phyloP scores from a whole-genome alignment of 2,329 filamentous ascomycete species.

The Cladophialophora immunda region DNA sequence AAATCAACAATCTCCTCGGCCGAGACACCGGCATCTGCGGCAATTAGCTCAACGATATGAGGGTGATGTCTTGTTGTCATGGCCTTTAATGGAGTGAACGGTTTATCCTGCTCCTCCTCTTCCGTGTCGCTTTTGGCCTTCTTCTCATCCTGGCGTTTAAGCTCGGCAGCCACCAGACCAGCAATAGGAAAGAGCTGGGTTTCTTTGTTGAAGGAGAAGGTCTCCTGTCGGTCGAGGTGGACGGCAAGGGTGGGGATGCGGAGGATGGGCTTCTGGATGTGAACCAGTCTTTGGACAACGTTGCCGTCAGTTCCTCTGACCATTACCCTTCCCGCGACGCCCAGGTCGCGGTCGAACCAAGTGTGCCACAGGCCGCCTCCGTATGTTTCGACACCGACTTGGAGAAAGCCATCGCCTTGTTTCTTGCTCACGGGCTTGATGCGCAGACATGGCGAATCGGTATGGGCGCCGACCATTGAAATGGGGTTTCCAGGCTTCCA shows the following conservation, averaged over 20 bases:
- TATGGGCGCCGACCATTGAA: constrained; percentile 93
- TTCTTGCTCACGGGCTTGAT: constrained; percentile 96
- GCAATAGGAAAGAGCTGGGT: constrained; percentile 93
- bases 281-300: constrained; percentile 84
- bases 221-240: constrained; percentile 85
- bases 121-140: constrained; percentile 47
- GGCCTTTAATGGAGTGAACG: constrained; percentile 77
- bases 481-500: constrained; percentile 94
- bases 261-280: constrained; percentile 88
- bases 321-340: constrained; percentile 87
- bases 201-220: constrained; percentile 96
- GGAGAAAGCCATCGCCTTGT: constrained; percentile 83
- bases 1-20: constrained; percentile 85
- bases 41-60: constrained; percentile 84
- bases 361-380: constrained; percentile 97
- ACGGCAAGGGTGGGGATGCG: constrained; percentile 94
- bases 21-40: constrained; percentile 75
- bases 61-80: constrained; percentile 88
- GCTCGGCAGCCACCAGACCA: constrained; percentile 83
- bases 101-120: constrained; percentile 53
- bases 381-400: constrained; percentile 96
- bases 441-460: constrained; percentile 89
- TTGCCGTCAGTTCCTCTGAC: constrained; percentile 76
- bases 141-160: constrained; percentile 73
- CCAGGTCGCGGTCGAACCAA: constrained; percentile 95